Base-by-base conservation (phyloP, 768 basidiomycete species). In the Lanmaoa pseudosensibilis region DNA sequence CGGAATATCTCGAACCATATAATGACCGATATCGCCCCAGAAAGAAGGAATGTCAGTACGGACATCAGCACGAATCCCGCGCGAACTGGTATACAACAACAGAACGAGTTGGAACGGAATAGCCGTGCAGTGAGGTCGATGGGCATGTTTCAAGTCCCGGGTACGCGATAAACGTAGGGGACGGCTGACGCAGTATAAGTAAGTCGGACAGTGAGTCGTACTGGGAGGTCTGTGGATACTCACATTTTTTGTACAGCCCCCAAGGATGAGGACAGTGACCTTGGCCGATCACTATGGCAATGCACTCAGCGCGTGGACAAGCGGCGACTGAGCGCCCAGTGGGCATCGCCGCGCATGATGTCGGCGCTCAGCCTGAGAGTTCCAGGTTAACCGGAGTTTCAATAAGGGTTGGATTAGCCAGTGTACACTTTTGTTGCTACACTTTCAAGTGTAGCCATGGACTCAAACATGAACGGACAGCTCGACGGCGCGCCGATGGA, bases 1-100 rank as follows among this genome's bases (percentile, higher is more conserved):
- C 87, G 77, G 23, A 74, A 75, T 18, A 87, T 69, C 65, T 87
- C 83, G 66, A 82, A 85, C 86, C 85, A 88, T 25, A 85, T 63
- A 36, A 82, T 65, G 58, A 82, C 68, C 3, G 83, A 75, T 33
- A 87, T 72, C 18, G 80, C 56, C 2, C 81, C 85, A 9, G 83
- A 75, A 32, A 86, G 70, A 19, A 86, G 59, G 52, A 85, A 78
- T 1, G 80, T 80, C 9, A 87, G 68, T 3, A 79, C 55, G 30
- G 83, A 77, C 75, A 84, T 78, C 43, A 80, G 61, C 44, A 83
- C 73, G 33, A 87, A 85, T 34, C 87, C 85, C 5, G 81, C 53
- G 54, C 86, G 79, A 7, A 86, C 83, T 30, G 84, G 84, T 57
- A 87, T 67, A 60, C 86, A 86, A 61, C 76, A 86, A 64, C 86